Conservation (phyloP, 129 eudicot genomes). For the Flaveria linearis region DNA sequence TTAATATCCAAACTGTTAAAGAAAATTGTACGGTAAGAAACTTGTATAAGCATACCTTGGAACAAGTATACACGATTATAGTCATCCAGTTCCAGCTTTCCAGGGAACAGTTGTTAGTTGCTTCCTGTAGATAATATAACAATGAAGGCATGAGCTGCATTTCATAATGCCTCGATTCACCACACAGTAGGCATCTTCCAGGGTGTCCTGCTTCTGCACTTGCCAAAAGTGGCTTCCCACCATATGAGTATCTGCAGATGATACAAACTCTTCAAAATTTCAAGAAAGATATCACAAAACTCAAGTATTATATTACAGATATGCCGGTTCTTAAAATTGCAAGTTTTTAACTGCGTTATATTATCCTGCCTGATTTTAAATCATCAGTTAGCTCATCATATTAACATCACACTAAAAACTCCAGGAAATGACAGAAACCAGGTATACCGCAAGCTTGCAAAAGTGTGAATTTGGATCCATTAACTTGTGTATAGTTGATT, state of each 20-base stretch:
- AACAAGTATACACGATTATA: conserved; percentile 73
- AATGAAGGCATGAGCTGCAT: conserved; percentile 90
- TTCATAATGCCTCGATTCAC: conserved; percentile 73
- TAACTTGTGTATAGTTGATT: background rate
- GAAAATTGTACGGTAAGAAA: background rate
- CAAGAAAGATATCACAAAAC: background rate
- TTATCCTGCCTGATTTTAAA: too few relatives aligned
- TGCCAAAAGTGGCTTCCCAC: conserved; percentile 82
- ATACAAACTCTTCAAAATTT: conserved; percentile 17
- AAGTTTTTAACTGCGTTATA: too few relatives aligned
- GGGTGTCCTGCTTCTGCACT: conserved; percentile 52
- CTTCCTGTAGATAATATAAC: conserved; percentile 72
- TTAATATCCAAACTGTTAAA: background rate
- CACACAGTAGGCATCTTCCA: conserved; percentile 66
- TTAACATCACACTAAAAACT: conserved; percentile 2
- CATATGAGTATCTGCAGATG: conserved; percentile 63
- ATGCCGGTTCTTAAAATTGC: background rate
- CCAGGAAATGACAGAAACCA: background rate
- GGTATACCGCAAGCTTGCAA: background rate
- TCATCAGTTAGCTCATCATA: background rate
- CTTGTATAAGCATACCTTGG: conserved; percentile 51
- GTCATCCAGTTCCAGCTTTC: conserved; percentile 90
- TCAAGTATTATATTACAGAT: background rate
- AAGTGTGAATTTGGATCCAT: background rate
- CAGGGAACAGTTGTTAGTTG: conserved; percentile 39